Base-by-base conservation (phyloP, 345 rosid species). In the Acer campestre region DNA sequence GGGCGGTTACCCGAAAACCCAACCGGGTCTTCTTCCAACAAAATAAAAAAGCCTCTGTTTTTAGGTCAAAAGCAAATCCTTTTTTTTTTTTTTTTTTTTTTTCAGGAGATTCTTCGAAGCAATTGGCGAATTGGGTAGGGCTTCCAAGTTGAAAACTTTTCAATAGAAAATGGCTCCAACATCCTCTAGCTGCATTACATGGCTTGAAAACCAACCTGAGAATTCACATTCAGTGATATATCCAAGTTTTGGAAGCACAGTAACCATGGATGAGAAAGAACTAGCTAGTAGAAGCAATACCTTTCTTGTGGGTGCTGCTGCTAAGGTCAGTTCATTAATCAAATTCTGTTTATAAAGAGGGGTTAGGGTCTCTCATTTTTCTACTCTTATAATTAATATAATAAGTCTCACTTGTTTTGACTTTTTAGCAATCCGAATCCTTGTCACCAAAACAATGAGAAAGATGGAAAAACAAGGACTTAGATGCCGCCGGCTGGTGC, bases 271-370 rank as follows among this genome's bases (percentile, higher is more conserved):
- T 53, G 44, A 73, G 22, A 38, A 64, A 40, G 85, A 82, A 18
- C 63, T 69, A 17, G 46, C 38, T 16, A 83, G 82, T 68, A 29
- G 0, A 65, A 73, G 14, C 88, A 75, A 29, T 29, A 51, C 83
- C 84, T 5, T 81, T 84, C 78, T 56, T 83, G 66, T 83, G 85
- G 86, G 86, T 81, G 76, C 49, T 81, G 18, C 59, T 84, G 62
- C 82, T 82, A 13, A 77, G 84, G 16, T 78, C 79, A 12, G 65
- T 75, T 20, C 55, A 1, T 13, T 82, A 73, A 17, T 75, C 72
- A 0, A 29, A 73, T 3, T 68, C 66, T 38, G 18, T 29, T 0
- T n/a, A n/a, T n/a, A n/a, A 31, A 31, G 5, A 31, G 35, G 35
- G 35, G 35, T 31, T 31, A 31, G 5, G 35, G 35, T 31, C 4